Evolutionary conservation across 208 protist genomes (phyloP).

Genomic region (Crithidia brevicula): DNA sequence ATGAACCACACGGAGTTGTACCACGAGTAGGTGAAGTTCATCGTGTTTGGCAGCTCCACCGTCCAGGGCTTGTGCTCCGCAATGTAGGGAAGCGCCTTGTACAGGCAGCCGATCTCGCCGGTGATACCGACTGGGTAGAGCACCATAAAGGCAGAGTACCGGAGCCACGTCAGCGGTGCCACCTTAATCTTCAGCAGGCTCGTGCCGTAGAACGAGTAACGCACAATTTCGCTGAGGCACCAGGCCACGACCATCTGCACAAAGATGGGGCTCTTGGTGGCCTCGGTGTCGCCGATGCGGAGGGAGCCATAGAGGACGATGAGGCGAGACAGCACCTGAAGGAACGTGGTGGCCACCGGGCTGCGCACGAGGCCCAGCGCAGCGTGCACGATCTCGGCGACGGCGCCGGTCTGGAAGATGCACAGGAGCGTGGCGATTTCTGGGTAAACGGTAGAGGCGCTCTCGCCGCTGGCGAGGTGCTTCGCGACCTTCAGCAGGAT

Average conservation of each 20-base stretch:
- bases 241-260: conserved; percentile 87
- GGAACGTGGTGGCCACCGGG: conserved; percentile 79
- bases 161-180: conserved; percentile 78
- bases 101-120: conserved; percentile 84
- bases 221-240: conserved; percentile 86
- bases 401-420: conserved; percentile 84
- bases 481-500: conserved; percentile 63
- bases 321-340: conserved; percentile 89
- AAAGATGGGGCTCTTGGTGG: conserved; percentile 52
- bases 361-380: conserved; percentile 76
- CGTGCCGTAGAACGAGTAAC: conserved; percentile 87
- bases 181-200: conserved; percentile 53
- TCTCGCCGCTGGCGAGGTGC: conserved; percentile 41
- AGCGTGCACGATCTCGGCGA: conserved; percentile 86
- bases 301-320: conserved; percentile 82
- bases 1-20: conserved; percentile 74
- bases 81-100: conserved; percentile 76
- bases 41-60: conserved; percentile 77
- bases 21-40: conserved; percentile 85
- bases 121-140: conserved; percentile 92
- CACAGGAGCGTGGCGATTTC: conserved; percentile 67
- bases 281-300: conserved; percentile 62
- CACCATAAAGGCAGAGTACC: conserved; percentile 91
- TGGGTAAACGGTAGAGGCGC: conserved; percentile 57
- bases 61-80: conserved; percentile 64